These are phyloP conservation scores for Trichoderma breve DNA, from an alignment of 2,329 filamentous ascomycete species.

Conservation along the genomic window DNA sequence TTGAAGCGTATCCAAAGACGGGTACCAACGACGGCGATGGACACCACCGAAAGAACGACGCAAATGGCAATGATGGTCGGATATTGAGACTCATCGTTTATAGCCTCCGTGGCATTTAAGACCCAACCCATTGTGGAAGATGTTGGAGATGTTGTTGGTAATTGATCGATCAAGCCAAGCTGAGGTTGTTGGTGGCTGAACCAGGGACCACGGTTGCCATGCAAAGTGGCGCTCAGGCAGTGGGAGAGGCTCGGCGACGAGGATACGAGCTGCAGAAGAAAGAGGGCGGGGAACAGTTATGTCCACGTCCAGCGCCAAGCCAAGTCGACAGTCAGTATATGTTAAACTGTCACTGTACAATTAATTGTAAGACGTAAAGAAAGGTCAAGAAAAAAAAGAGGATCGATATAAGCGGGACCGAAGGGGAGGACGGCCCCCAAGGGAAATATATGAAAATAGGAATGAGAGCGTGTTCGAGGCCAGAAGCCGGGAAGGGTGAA, in stretches of 20 bases:
- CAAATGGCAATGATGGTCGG: constrained; percentile 49
- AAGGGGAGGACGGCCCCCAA: neutral
- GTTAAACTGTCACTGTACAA: neutral
- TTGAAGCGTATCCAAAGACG: constrained; percentile 44
- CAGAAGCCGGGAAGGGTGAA: neutral
- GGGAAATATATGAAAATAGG: constrained; percentile 4
- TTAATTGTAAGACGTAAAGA: neutral
- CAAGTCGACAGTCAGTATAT: neutral
- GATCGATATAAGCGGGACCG: constrained; percentile 6
- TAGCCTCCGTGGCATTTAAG: constrained; percentile 45
- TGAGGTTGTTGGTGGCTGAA: neutral
- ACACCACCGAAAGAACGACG: constrained; percentile 43
- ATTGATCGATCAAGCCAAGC: neutral
- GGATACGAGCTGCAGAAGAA: neutral
- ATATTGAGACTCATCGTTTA: constrained; percentile 48
- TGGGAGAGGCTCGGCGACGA: neutral
- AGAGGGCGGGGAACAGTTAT: neutral
- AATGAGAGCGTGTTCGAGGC: neutral
- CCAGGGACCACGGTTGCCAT: neutral
- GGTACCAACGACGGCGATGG: constrained; percentile 40
- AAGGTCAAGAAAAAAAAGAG: neutral
- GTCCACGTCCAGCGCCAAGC: neutral
- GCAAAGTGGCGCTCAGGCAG: neutral
- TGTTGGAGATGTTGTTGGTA: neutral
- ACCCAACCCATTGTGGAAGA: constrained; percentile 48